These are phyloP conservation scores for Bruguiera gymnorhiza DNA, from an alignment of 345 rosid species.

Conservation along the genomic window DNA sequence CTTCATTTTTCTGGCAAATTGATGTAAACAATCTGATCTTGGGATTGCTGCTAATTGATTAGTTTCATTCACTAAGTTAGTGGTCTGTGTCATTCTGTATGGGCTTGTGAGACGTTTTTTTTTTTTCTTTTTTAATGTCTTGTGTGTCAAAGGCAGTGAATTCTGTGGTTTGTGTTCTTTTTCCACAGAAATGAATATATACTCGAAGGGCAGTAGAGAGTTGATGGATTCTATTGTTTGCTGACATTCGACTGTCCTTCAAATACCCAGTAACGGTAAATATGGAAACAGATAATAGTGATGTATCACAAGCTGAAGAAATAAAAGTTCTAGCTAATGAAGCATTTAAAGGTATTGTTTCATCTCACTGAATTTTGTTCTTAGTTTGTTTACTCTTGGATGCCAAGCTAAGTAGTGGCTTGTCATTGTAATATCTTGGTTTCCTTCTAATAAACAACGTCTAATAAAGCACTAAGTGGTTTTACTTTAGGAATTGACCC, in stretches of 20 bases:
- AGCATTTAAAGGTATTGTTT: conserved; percentile 45
- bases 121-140: not conserved
- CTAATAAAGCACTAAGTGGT: not conserved
- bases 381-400: not conserved
- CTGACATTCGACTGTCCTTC: not conserved
- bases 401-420: not conserved
- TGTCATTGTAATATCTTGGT: not conserved
- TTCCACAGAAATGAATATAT: not conserved
- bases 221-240: conserved; percentile 10
- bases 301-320: conserved; percentile 45
- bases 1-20: no score
- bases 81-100: no score
- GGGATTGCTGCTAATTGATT: no score
- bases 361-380: not conserved
- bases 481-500: not conserved
- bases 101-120: no score
- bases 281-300: conserved; percentile 42
- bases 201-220: not conserved
- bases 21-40: no score
- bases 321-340: conserved; percentile 52
- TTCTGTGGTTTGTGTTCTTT: not conserved
- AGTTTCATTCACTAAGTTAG: no score
- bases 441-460: not conserved
- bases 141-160: not conserved
- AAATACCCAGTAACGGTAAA: conserved; percentile 4